phyloP scores from a whole-genome alignment of 495 filamentous ascomycete genomes.

The Xylaria palmicola region DNA sequence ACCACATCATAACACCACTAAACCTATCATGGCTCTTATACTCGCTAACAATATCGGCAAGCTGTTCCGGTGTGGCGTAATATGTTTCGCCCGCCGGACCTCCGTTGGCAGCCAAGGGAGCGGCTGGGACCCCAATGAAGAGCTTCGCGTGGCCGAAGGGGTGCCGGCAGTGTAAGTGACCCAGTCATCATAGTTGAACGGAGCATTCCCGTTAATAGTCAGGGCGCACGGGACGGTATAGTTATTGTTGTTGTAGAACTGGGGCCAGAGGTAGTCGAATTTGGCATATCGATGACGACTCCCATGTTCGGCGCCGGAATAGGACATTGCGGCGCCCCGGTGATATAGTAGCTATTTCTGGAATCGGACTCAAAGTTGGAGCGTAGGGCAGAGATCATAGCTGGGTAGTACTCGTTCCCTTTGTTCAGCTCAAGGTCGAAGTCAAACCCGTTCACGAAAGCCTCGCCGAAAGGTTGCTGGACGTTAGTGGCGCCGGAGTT shows the following conservation, averaged over 20 bases:
- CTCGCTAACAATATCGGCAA: constrained; percentile 37
- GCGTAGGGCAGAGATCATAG: constrained; percentile 44
- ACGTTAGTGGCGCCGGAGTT: constrained; percentile 33
- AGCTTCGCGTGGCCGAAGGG: constrained; percentile 43
- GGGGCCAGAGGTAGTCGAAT: constrained; percentile 24
- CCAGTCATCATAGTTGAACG: constrained; percentile 49
- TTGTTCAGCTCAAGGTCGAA: constrained; percentile 47
- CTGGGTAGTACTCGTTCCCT: constrained; percentile 42
- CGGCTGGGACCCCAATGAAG: constrained; percentile 50
- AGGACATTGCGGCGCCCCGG: constrained; percentile 55
- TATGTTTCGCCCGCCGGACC: constrained; percentile 39
- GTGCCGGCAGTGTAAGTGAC: constrained; percentile 41
- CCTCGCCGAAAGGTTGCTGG: constrained; percentile 46
- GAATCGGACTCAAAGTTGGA: constrained; percentile 35
- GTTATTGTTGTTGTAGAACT: constrained; percentile 31
- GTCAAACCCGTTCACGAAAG: constrained; percentile 58
- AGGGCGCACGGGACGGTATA: constrained; percentile 30
- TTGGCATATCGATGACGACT: constrained; percentile 39
- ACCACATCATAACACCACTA: constrained; percentile 57
- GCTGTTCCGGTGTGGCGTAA: constrained; percentile 41
- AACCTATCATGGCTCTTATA: constrained; percentile 40
- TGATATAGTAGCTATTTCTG: constrained; percentile 51
- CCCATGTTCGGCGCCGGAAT: constrained; percentile 52
- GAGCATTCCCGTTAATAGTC: constrained; percentile 31
- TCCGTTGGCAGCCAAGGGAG: constrained; percentile 41